Conservation (phyloP, 495 filamentous ascomycete genomes). For the Annulohypoxylon moriforme region DNA sequence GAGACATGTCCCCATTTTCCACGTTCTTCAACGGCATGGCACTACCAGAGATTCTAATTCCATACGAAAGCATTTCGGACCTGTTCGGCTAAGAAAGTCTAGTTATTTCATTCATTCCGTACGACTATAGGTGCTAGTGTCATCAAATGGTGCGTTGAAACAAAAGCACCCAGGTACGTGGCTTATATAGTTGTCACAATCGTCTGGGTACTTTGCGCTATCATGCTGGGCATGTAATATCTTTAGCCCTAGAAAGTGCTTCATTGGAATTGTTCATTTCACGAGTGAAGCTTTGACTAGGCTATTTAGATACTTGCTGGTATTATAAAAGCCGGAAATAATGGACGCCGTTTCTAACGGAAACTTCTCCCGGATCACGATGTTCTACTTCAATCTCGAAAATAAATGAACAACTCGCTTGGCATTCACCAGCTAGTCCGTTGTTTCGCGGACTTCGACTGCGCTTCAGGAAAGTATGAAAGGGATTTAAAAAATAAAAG, state of each 20-base stretch:
- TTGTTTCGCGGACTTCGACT: not conserved
- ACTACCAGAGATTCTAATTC: not conserved
- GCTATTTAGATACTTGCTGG: too few species aligned
- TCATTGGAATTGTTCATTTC: too few species aligned
- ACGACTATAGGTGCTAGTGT: not conserved
- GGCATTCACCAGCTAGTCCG: not conserved
- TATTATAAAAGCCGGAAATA: too few species aligned
- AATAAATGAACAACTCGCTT: not conserved
- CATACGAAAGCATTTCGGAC: too few species aligned
- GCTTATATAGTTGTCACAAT: too few species aligned
- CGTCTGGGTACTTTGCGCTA: too few species aligned
- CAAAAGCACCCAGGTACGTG: not conserved
- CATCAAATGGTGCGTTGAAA: not conserved
- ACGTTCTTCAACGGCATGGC: slow-evolving; percentile 10
- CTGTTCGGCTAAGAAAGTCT: not conserved
- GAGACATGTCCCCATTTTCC: not conserved
- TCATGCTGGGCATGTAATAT: too few species aligned
- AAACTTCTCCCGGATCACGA: not conserved
- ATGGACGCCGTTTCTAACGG: too few species aligned
- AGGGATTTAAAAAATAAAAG: too few species aligned
- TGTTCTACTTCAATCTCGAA: not conserved
- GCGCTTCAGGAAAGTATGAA: not conserved
- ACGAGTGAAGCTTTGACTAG: too few species aligned
- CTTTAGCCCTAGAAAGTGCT: too few species aligned
- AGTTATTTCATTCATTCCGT: not conserved